Base-by-base conservation (phyloP, 306 rosid genomes). In the Citrullus amarus region DNA sequence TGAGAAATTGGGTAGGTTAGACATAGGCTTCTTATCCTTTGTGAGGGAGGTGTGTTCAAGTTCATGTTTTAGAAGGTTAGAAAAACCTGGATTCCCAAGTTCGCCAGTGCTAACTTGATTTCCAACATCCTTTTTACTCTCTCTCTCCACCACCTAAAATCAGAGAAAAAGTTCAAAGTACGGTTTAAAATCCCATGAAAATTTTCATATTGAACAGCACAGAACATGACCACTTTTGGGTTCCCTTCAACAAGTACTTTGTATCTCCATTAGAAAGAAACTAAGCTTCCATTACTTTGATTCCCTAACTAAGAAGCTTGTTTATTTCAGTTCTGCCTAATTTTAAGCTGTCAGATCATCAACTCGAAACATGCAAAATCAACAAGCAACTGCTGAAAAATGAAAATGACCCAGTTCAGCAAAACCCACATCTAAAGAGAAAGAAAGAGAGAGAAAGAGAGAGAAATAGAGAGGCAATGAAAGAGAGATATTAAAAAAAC, bases 101-200 rank as follows among this genome's bases (percentile, higher is more conserved):
- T 80, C 78, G 75, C 65, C 38, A 36, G 73, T 22, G 54, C 77
- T 81, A 43, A 36, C 76, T 70, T 70, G 83, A 48, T 77, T 25
- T 57, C 78, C 85, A 44, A 18, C 54, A 41, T 76, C 75, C 38
- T 78, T 58, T 8, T n/a, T 77, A 58, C 51, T 83, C 32, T 76
- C 85, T 59, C 74, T 82, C 76, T 79, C 87, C 6, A 20, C 76
- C 54, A 81, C 85, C 91, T 88, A 20, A 48, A 50, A 73, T 76
- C n/a, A 56, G 48, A 20, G 66, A 79, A 51, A 62, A 60, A 34
- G n/a, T 76, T 76, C 79, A 55, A 30, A 38, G 28, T 51, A 28
- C 9, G 28, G 44, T 50, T 72, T 48, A 25, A 4, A 28, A 72
- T 50, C 22, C 20, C 43, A 30, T 4, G 28, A 72, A 50, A 28